These are phyloP conservation scores for Gymnopus androsaceus DNA, from an alignment of 1,284 basidiomycete genomes.

Conservation along the genomic window DNA sequence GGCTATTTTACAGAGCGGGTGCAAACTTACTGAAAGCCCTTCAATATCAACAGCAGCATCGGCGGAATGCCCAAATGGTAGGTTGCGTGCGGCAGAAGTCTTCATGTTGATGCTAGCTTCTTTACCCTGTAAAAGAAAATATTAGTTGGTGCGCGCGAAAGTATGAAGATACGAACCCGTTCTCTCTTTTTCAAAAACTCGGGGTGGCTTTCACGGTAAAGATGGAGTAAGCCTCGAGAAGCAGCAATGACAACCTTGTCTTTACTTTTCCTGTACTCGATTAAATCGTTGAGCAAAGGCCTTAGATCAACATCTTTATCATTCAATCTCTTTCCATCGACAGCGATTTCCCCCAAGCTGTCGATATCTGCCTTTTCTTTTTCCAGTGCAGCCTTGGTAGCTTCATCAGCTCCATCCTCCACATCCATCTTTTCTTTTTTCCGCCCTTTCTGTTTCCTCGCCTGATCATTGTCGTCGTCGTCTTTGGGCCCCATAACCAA, in stretches of 20 bases:
- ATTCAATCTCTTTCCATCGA: background rate
- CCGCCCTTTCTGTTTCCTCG: background rate
- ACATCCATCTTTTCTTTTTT: background rate
- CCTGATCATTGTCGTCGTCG: background rate
- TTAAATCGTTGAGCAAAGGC: conserved; percentile 88
- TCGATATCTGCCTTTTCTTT: background rate
- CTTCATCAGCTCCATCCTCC: background rate
- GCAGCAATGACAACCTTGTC: conserved; percentile 94
- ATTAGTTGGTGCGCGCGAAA: background rate
- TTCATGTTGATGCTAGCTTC: conserved; percentile 77
- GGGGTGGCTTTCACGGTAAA: conserved; percentile 98
- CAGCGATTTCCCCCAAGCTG: background rate
- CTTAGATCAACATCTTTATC: conserved; percentile 31
- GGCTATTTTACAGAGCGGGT: background rate
- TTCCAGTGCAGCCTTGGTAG: background rate
- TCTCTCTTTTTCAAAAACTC: conserved; percentile 89
- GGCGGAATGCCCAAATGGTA: conserved; percentile 80
- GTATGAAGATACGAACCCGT: conserved; percentile 50
- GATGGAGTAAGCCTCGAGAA: conserved; percentile 82
- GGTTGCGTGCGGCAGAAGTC: conserved; percentile 55
- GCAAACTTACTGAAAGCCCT: conserved; percentile 71
- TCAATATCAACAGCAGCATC: conserved; percentile 87
- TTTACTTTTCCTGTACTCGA: conserved; percentile 93
- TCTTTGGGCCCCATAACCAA: conserved; percentile 84
- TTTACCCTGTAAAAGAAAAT: conserved; percentile 63